Evolutionary conservation across 73 alveolate species (phyloP).

Genomic region (Paramecium primaurelia): DNA sequence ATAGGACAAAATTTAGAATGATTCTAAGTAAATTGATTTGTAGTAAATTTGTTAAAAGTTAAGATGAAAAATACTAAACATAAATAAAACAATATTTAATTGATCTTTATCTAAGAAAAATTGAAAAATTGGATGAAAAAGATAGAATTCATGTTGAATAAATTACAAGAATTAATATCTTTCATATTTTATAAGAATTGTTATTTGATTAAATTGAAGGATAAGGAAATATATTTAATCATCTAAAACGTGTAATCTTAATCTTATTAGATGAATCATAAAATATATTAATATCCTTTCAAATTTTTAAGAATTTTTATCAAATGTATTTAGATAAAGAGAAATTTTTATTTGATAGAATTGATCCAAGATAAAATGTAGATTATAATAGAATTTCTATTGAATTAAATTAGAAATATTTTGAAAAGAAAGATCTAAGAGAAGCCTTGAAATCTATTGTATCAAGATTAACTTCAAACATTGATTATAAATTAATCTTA

Average conservation of each 20-base stretch:
- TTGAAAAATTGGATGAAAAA: neutral
- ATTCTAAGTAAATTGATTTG: neutral
- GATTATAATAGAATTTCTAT: neutral
- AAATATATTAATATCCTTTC: neutral
- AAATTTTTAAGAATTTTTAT: neutral
- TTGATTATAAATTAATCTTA: neutral
- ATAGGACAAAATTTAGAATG: neutral
- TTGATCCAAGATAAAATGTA: neutral
- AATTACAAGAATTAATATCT: neutral
- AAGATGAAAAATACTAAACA: neutral
- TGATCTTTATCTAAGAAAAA: neutral
- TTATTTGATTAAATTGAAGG: neutral
- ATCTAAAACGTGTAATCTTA: neutral
- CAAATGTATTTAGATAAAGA: neutral
- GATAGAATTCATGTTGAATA: neutral
- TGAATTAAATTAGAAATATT: neutral
- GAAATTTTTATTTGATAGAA: neutral
- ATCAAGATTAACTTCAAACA: neutral
- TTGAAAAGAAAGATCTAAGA: neutral
- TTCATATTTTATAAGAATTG: neutral
- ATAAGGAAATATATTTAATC: neutral
- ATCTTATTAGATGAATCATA: neutral
- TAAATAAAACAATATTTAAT: neutral
- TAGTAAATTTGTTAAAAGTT: neutral
- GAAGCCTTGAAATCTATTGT: neutral